A percentile compares a stretch with the other conserved stretches of the same genome.
phyloP scores from a whole-genome alignment of 371 early-diverging fungal species.

The Dinochytrium kinnereticum region DNA sequence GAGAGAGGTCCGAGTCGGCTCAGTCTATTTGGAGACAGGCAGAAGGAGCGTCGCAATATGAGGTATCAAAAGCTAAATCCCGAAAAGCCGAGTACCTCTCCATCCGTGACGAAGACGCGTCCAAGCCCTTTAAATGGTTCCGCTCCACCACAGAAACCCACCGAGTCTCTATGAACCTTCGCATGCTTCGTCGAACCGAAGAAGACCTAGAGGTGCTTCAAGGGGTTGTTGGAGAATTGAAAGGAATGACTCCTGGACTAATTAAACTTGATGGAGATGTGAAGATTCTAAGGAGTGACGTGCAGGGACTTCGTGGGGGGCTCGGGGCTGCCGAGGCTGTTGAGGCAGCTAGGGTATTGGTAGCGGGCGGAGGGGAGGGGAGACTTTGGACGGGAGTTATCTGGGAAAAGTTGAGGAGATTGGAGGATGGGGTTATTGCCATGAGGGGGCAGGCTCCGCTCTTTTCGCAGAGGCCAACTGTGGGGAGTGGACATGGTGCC shows the following conservation, averaged over 20 bases:
- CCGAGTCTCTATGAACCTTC: not conserved
- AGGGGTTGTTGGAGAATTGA: constrained; percentile 1
- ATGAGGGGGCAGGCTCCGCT: constrained; percentile 1
- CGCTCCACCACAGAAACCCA: not conserved
- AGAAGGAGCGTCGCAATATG: not conserved
- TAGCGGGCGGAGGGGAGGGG: not conserved
- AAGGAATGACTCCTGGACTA: not conserved
- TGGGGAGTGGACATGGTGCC: too few relatives aligned
- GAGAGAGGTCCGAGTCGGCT: not conserved
- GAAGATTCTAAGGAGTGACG: not conserved
- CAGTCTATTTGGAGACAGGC: not conserved
- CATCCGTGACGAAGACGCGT: not conserved
- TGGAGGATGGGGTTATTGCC: not conserved
- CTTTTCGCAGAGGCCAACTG: not conserved
- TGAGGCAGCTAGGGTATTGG: not conserved
- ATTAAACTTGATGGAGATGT: not conserved
- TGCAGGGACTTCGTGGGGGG: constrained; percentile 1
- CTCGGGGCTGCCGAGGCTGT: not conserved
- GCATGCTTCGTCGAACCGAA: not conserved
- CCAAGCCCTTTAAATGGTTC: not conserved
- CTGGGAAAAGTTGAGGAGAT: constrained; percentile 1
- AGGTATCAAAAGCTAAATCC: not conserved
- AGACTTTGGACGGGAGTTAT: not conserved
- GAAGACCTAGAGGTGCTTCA: not conserved
- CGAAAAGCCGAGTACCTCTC: not conserved